phyloP scores from a whole-genome alignment of 2,329 filamentous ascomycete species.

The Cercospora sp. region DNA sequence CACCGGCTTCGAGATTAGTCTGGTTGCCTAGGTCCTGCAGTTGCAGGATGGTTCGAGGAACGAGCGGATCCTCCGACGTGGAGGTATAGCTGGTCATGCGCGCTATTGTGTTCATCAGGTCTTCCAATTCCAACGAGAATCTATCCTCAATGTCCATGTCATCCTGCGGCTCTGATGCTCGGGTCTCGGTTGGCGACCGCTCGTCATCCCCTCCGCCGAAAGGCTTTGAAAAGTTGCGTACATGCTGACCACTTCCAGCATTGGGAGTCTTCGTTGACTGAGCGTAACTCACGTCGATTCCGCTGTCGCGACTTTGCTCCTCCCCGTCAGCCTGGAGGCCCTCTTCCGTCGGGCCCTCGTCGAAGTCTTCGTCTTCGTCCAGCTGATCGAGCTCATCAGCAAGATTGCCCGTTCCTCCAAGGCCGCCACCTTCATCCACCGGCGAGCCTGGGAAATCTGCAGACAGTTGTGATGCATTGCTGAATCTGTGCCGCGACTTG shows the following conservation, averaged over 20 bases:
- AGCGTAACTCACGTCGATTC: conserved; percentile 42
- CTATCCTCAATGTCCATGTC: conserved; percentile 23
- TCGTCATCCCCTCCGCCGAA: conserved; percentile 26
- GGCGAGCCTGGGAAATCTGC: conserved; percentile 40
- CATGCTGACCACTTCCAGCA: conserved; percentile 11
- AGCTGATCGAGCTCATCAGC: conserved; percentile 83
- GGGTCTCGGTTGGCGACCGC: conserved; percentile 27
- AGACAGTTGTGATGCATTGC: conserved; percentile 37
- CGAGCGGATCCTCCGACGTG: conserved; percentile 36
- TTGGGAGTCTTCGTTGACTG: conserved; percentile 4
- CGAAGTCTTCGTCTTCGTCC: conserved; percentile 46
- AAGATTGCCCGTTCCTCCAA: conserved; percentile 69
- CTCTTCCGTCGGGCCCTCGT: conserved; percentile 31
- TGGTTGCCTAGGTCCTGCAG: conserved; percentile 41
- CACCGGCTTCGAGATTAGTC: conserved; percentile 36
- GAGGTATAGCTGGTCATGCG: conserved; percentile 36
- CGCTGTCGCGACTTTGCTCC: conserved; percentile 43
- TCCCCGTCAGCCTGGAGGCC: conserved; percentile 22
- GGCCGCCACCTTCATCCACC: conserved; percentile 41
- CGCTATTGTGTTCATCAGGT: conserved; percentile 37
- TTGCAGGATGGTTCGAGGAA: conserved; percentile 34
- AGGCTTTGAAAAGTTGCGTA: conserved; percentile 39
- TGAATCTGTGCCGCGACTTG: conserved; percentile 41
- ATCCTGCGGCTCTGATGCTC: neutral
- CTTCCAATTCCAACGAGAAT: conserved; percentile 48